Percentiles rank a stretch among this genome's conserved stretches.
phyloP scores from a whole-genome alignment of 192 early-diverging fungal species.

The Chytriomyces confervae region DNA sequence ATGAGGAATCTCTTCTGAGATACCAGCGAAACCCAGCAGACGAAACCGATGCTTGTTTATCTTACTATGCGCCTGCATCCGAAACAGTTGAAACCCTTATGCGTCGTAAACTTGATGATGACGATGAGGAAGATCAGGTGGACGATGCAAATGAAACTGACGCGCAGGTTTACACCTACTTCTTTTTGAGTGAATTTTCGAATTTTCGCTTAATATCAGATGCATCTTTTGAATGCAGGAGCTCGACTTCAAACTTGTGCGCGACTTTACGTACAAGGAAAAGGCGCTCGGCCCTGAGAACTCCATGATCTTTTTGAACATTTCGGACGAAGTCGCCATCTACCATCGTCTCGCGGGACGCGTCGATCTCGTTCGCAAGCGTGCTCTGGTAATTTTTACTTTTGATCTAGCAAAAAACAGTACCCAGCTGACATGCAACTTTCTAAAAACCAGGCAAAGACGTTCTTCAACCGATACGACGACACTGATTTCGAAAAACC shows the following conservation, averaged over 20 bases:
- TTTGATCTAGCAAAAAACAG: too few relatives aligned
- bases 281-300: neutral
- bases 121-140: slow-evolving; percentile 38
- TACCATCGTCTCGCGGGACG: slow-evolving; percentile 15
- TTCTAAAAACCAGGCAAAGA: neutral
- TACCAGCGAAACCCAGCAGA: neutral
- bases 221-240: neutral
- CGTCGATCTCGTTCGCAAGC: slow-evolving; percentile 21
- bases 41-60: neutral
- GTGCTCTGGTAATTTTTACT: slow-evolving; percentile 8
- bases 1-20: slow-evolving; percentile 14
- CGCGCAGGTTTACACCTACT: neutral
- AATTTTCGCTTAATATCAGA: too few relatives aligned
- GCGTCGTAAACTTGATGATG: slow-evolving; percentile 11
- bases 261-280: slow-evolving; percentile 33
- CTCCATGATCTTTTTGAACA: slow-evolving; percentile 18
- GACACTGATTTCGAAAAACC: neutral
- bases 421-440: too few relatives aligned
- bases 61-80: neutral
- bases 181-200: neutral
- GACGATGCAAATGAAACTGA: neutral
- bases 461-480: neutral
- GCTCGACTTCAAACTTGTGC: slow-evolving; percentile 15
- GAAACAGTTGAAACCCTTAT: neutral
- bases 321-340: slow-evolving; percentile 30